Evolutionary conservation across 2,329 filamentous ascomycete genomes (phyloP).

Genomic region (Balansia obtecta): DNA sequence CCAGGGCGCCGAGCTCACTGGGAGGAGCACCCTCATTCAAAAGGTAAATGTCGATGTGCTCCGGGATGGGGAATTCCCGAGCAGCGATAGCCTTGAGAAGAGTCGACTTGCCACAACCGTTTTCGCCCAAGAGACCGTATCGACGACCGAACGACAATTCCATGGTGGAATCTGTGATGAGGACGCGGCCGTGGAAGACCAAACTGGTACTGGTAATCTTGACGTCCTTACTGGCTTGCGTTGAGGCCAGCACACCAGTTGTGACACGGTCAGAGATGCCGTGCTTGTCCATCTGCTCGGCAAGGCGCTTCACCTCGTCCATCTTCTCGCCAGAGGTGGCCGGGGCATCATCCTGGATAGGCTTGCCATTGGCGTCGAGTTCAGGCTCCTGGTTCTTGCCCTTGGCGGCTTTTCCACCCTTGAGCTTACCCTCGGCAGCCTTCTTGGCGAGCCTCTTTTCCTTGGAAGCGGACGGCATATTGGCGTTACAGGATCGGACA

Average conservation of each 20-base stretch:
- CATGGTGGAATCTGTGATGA: conserved; percentile 86
- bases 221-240: conserved; percentile 77
- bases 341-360: conserved; percentile 45
- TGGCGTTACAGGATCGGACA: conserved; percentile 20
- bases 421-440: conserved; percentile 64
- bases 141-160: conserved; percentile 87
- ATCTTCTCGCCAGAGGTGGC: conserved; percentile 61
- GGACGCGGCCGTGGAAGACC: conserved; percentile 94
- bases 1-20: conserved; percentile 77
- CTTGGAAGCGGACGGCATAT: conserved; percentile 58
- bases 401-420: conserved; percentile 58
- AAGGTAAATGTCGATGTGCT: conserved; percentile 96
- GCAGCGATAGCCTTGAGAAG: conserved; percentile 86
- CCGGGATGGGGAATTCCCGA: conserved; percentile 90
- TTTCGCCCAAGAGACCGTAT: conserved; percentile 93
- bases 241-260: conserved; percentile 86
- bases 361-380: conserved; percentile 51
- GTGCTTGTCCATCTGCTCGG: conserved; percentile 88
- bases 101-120: conserved; percentile 99
- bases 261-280: conserved; percentile 96
- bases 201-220: conserved; percentile 91
- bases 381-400: conserved; percentile 59
- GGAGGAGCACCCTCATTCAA: conserved; percentile 93
- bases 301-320: conserved; percentile 74
- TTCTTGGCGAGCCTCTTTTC: conserved; percentile 62